Evolutionary conservation across 2,329 filamentous ascomycete species (phyloP).

Genomic region (Fusarium liriodendri): DNA sequence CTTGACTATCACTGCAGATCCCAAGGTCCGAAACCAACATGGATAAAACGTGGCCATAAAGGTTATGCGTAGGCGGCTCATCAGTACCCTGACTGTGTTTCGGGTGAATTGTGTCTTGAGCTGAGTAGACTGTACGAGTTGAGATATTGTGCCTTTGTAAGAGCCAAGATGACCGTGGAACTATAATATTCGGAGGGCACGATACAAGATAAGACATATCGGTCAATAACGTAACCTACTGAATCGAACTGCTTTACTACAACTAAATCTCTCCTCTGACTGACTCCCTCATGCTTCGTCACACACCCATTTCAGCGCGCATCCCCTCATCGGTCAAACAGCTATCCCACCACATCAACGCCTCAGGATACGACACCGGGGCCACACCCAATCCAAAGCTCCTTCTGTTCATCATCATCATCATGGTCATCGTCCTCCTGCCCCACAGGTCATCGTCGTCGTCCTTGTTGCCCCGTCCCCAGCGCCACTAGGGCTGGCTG

Average conservation of each 20-base stretch:
- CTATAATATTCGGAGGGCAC: slow-evolving; percentile 6
- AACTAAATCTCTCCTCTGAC: slow-evolving; percentile 36
- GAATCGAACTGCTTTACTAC: slow-evolving; percentile 45
- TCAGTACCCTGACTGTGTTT: slow-evolving; percentile 6
- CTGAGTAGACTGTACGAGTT: slow-evolving; percentile 9
- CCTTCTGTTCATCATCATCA: slow-evolving; percentile 28
- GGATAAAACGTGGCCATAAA: slow-evolving; percentile 26
- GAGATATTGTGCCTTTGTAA: slow-evolving; percentile 8
- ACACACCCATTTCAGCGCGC: slow-evolving; percentile 11
- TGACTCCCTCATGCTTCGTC: slow-evolving; percentile 5
- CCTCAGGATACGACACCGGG: slow-evolving; percentile 24
- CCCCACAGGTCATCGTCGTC: slow-evolving; percentile 8
- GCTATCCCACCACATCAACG: slow-evolving; percentile 27
- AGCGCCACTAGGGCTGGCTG: slow-evolving; percentile 63
- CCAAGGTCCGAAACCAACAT: background rate
- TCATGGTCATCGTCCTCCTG: slow-evolving; percentile 24
- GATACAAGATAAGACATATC: slow-evolving; percentile 33
- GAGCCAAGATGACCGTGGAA: background rate
- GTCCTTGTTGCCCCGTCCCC: slow-evolving; percentile 27
- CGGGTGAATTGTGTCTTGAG: slow-evolving; percentile 11
- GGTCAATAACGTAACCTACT: slow-evolving; percentile 46
- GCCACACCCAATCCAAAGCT: slow-evolving; percentile 15
- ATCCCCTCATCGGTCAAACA: slow-evolving; percentile 6
- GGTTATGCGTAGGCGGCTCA: slow-evolving; percentile 19
- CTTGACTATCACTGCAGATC: slow-evolving; percentile 12